phyloP scores from a whole-genome alignment of 352 stramenopile species.

The Plasmopara viticola region DNA sequence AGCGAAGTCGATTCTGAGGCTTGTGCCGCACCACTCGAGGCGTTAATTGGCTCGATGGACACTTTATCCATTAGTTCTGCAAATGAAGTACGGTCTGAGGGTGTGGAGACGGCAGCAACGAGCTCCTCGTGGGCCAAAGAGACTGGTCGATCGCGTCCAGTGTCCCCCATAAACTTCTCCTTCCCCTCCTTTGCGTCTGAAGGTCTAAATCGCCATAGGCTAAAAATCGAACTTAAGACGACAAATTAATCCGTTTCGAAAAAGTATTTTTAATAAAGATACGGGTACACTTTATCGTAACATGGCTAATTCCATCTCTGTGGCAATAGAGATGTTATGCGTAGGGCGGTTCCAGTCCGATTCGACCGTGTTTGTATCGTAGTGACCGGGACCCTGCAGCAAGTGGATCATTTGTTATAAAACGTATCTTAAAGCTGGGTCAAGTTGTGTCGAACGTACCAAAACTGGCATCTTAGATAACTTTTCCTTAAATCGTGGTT shows the following conservation, averaged over 20 bases:
- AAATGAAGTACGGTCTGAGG: background rate
- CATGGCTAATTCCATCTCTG: slow-evolving; percentile 76
- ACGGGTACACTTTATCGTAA: slow-evolving; percentile 17
- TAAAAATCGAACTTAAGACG: slow-evolving; percentile 7
- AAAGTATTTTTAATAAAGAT: slow-evolving; percentile 1
- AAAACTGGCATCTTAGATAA: slow-evolving; percentile 36
- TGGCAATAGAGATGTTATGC: slow-evolving; percentile 83
- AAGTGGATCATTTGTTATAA: background rate
- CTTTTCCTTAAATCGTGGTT: slow-evolving; percentile 67
- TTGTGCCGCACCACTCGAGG: slow-evolving; percentile 1
- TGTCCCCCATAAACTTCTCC: slow-evolving; percentile 18
- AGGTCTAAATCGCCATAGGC: slow-evolving; percentile 8
- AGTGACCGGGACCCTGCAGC: slow-evolving; percentile 61
- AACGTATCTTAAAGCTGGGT: too few relatives aligned
- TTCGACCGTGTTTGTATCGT: slow-evolving; percentile 64
- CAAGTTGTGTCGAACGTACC: too few relatives aligned
- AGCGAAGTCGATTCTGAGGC: slow-evolving; percentile 6
- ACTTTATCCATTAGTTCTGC: slow-evolving; percentile 2
- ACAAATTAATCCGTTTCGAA: background rate
- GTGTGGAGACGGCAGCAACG: background rate
- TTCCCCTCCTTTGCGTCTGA: slow-evolving; percentile 18
- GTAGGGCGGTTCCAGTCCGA: slow-evolving; percentile 82
- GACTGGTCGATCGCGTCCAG: slow-evolving; percentile 10
- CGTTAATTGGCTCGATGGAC: slow-evolving; percentile 1
- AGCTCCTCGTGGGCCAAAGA: slow-evolving; percentile 8